Percentiles rank a stretch among this genome's conserved stretches.
These are phyloP conservation scores for Gypsophila paniculata DNA, from an alignment of 179 eudicot species.

Conservation along the genomic window DNA sequence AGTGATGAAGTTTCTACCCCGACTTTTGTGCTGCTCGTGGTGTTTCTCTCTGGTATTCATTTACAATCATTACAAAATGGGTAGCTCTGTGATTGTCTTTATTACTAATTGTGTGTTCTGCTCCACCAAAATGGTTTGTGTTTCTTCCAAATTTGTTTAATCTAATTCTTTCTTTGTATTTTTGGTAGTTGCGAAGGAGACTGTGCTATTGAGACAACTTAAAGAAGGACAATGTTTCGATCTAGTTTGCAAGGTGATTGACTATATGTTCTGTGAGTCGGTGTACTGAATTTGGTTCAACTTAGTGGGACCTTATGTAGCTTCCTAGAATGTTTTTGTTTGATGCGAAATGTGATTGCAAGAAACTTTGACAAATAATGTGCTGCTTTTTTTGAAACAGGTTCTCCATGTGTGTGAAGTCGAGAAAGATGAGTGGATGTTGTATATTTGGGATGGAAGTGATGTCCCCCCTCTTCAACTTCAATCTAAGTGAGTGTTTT, in stretches of 20 bases:
- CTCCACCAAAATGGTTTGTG: not conserved
- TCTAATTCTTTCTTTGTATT: conserved; percentile 4
- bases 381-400: conserved; percentile 27
- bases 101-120: not conserved
- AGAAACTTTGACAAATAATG: not conserved
- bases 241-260: conserved; percentile 72
- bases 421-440: conserved; percentile 48
- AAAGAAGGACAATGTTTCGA: conserved; percentile 46
- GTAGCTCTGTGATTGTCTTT: not conserved
- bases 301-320: not conserved
- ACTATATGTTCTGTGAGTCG: not conserved
- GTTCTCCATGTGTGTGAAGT: conserved; percentile 59
- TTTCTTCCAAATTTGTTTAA: not conserved
- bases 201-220: conserved; percentile 45
- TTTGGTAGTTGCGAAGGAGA: conserved; percentile 39
- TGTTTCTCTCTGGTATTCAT: not conserved
- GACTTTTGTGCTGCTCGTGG: not conserved
- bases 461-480: conserved; percentile 61
- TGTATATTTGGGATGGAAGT: conserved; percentile 91
- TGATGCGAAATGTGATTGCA: not conserved
- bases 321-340: not conserved
- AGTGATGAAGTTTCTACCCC: not conserved
- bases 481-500: conserved; percentile 47
- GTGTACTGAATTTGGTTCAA: not conserved
- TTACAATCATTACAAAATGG: not conserved